phyloP scores from a whole-genome alignment of 177 flowering plant species.

The Vitis hybrid region DNA sequence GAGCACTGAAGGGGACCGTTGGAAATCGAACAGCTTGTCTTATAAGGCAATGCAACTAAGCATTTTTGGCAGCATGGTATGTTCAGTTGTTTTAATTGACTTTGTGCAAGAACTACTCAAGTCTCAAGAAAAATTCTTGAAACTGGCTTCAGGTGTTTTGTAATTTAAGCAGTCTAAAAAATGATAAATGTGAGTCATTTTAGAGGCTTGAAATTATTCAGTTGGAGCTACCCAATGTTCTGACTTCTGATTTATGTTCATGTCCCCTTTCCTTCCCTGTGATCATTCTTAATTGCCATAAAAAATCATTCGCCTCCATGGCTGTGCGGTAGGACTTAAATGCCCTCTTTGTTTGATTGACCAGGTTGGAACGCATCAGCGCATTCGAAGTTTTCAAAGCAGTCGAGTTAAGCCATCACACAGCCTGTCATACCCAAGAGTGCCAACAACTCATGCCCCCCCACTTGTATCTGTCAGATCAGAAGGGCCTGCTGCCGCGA shows the following conservation, averaged over 20 bases:
- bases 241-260: no score
- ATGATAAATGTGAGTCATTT: no score
- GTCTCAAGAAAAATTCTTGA: no score
- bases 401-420: conserved; percentile 28
- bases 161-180: no score
- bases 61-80: conserved; percentile 79
- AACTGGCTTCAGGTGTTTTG: no score
- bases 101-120: no score
- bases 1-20: conserved; percentile 25
- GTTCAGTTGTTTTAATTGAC: conserved; percentile 4
- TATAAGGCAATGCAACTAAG: conserved; percentile 67
- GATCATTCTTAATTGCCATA: no score
- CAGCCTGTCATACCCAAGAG: conserved; percentile 56
- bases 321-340: neutral
- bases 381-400: conserved; percentile 33
- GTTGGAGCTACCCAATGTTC: no score
- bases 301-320: no score
- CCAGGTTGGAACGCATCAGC: conserved; percentile 33
- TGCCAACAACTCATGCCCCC: conserved; percentile 29
- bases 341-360: neutral
- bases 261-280: no score
- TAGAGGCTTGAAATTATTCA: no score
- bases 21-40: conserved; percentile 41
- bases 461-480: conserved; percentile 55
- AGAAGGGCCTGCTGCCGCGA: conserved; percentile 53